Conservation (phyloP, 805 yeast genomes). For the Teunomyces gatunensis region DNA sequence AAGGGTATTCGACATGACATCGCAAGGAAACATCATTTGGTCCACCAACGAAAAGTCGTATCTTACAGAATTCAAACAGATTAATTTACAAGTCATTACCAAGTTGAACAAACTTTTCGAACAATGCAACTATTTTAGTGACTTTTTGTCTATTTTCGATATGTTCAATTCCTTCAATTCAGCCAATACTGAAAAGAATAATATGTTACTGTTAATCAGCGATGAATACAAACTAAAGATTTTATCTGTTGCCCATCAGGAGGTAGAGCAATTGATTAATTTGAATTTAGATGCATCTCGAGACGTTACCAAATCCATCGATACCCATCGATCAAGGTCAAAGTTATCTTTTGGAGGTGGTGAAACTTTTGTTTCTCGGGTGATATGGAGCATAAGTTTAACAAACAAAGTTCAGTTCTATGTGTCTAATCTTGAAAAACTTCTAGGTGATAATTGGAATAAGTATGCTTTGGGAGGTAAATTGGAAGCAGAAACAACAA, state of each 20-base stretch:
- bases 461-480: conserved; percentile 52
- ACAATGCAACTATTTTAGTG: conserved; percentile 24
- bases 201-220: conserved; percentile 26
- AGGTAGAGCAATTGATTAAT: conserved; percentile 19
- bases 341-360: background rate
- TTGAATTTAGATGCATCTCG: conserved; percentile 5
- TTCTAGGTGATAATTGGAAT: conserved; percentile 37
- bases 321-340: background rate
- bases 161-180: conserved; percentile 16
- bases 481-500: conserved; percentile 48
- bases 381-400: conserved; percentile 11
- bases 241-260: conserved; percentile 26
- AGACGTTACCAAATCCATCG: background rate
- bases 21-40: conserved; percentile 30
- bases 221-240: conserved; percentile 36
- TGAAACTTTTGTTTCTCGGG: background rate
- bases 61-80: conserved; percentile 15
- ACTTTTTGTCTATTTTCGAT: conserved; percentile 24
- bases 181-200: conserved; percentile 5
- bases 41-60: conserved; percentile 27
- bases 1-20: conserved; percentile 32
- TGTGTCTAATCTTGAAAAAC: conserved; percentile 15
- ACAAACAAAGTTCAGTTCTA: conserved; percentile 24
- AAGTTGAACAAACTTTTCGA: conserved; percentile 26
- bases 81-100: conserved; percentile 19